Evolutionary conservation across 2,329 filamentous ascomycete genomes (phyloP).

Genomic region (Fusarium dlaminii): DNA sequence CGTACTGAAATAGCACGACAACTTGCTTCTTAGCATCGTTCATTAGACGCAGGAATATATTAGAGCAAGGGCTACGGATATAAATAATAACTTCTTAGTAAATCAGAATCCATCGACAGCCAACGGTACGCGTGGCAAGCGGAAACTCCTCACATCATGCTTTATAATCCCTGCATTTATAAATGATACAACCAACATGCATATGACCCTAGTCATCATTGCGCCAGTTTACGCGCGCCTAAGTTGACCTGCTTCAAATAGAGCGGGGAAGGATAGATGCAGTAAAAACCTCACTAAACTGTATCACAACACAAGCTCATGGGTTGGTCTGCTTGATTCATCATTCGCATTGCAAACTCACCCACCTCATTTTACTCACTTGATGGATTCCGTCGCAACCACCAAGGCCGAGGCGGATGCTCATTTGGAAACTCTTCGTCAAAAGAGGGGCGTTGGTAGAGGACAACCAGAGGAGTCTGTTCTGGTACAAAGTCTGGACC

Average conservation of each 20-base stretch:
- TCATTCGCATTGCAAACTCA: neutral
- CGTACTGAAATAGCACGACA: fast-evolving
- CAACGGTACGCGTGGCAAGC: neutral
- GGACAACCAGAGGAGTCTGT: neutral
- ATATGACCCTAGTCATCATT: neutral
- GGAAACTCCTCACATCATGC: neutral
- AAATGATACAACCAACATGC: neutral
- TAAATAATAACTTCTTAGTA: fast-evolving
- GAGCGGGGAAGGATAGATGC: neutral
- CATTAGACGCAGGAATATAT: neutral
- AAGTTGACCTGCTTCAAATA: neutral
- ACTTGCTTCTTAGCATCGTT: neutral
- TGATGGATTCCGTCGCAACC: neutral
- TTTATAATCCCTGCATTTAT: neutral
- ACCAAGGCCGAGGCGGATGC: neutral
- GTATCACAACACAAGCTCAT: neutral
- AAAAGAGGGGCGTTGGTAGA: neutral
- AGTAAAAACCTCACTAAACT: neutral
- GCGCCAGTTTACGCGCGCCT: neutral
- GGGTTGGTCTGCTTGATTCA: neutral
- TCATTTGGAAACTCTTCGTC: neutral
- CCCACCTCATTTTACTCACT: neutral
- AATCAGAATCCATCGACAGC: neutral
- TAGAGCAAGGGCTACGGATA: fast-evolving
- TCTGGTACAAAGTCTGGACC: neutral